Evolutionary conservation across 2,329 filamentous ascomycete species (phyloP).

Genomic region (Cyphellophora europaea): DNA sequence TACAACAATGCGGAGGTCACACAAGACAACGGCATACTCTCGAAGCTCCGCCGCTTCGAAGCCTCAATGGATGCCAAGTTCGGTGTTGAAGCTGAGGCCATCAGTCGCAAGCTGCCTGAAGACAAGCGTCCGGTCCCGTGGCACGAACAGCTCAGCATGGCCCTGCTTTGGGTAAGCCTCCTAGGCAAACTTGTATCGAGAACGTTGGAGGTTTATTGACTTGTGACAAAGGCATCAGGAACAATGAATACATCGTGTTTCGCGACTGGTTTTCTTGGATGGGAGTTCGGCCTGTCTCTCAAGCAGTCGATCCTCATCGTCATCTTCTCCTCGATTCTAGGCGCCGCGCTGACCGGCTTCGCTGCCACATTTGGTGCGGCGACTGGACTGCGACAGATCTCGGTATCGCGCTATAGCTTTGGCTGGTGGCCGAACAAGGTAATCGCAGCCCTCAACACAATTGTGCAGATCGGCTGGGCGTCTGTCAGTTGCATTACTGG

Average conservation of each 20-base stretch:
- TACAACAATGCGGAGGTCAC: constrained; percentile 13
- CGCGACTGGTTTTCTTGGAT: constrained; percentile 21
- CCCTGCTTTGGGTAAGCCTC: constrained; percentile 37
- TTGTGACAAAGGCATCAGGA: no score
- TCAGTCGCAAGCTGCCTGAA: constrained; percentile 36
- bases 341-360: constrained; percentile 15
- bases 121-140: constrained; percentile 32
- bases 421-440: constrained; percentile 23
- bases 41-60: constrained; percentile 22
- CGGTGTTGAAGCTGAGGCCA: constrained; percentile 39
- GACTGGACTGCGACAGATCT: constrained; percentile 22
- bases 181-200: no score
- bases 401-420: constrained; percentile 21
- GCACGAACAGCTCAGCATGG: constrained; percentile 28
- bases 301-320: constrained; percentile 18
- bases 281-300: constrained; percentile 20
- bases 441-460: constrained; percentile 20
- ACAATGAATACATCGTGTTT: constrained; percentile 34
- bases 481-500: constrained; percentile 24
- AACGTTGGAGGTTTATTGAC: no score
- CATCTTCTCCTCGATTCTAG: constrained; percentile 19
- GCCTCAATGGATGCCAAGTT: constrained; percentile 35
- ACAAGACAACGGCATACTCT: constrained; percentile 13
- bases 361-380: constrained; percentile 29
- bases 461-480: constrained; percentile 22